Evolutionary conservation across 805 yeast species (phyloP), one percentile per base, ranked within the genome.

Genomic region (Kurtzmaniella cleridarum): DNA sequence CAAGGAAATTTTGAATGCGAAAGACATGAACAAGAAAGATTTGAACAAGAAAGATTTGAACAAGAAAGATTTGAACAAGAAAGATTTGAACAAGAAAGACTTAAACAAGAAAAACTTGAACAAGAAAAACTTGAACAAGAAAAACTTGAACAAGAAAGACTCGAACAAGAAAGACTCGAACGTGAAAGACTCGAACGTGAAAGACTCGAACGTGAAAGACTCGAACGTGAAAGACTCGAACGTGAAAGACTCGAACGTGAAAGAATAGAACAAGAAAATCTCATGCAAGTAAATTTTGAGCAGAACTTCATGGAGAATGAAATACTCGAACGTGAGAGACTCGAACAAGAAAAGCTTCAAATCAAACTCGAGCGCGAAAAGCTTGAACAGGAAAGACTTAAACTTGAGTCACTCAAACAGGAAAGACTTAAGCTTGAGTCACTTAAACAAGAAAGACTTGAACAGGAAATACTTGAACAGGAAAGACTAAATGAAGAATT

Each of bases 1-100:
- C 17, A 33, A 23, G 28, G 7, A 24, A 20, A 27, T 5, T 14
- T 32, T 20, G 23, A 27, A 14, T 6, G 15, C 7, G 36, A 34
- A 27, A 14, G 34, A 32, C 14, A 5, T n/a, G 31, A 26, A 14
- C 15, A 27, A 11, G 36, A 34, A 15, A 6, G 23, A 15, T 5
- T 34, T 7, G 62, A 41, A 35, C 60, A 30, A 42, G 42, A 32
- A 40, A 36, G 15, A 36, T 3, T 34, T n/a, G n/a, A 30, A 30
- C 27, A 32, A 36, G 24, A 18, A 30, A 36, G 26, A 34, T 30
- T 27, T 8, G 36, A 34, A 15, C 7, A 34, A n/a, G 31, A 34
- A 12, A 30, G 36, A 11, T 12, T 34, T 5, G 36, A 34, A 15
- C 15, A 34, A 20, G 36, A 34, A 24, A 15, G 36, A 9, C 6